Conservation (phyloP, 176 grass and related monocot species). For the Triticum turgidum region DNA sequence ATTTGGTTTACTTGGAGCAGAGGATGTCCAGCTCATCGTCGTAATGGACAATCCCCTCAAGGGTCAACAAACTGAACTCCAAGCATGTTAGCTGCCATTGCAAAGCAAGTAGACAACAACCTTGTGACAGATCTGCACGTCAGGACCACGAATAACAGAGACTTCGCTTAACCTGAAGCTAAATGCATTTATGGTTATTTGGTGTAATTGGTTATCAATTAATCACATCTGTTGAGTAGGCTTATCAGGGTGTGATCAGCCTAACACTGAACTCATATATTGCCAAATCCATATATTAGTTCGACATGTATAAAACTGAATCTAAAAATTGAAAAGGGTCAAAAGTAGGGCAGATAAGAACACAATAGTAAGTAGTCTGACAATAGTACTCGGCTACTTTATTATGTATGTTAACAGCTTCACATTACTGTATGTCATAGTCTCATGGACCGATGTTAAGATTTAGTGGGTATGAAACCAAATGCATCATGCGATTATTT, state of each 20-base stretch:
- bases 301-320: neutral
- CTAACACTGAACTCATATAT: neutral
- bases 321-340: neutral
- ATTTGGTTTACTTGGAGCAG: neutral
- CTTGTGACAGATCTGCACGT: neutral
- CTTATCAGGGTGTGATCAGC: neutral
- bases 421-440: neutral
- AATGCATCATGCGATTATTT: neutral
- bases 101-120: conserved; percentile 25
- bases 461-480: too few relatives aligned
- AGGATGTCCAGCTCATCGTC: conserved; percentile 6
- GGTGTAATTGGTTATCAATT: neutral
- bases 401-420: neutral
- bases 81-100: conserved; percentile 17
- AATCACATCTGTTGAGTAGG: neutral
- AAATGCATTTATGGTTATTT: neutral
- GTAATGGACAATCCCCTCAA: neutral
- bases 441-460: neutral
- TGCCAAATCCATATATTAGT: too few relatives aligned
- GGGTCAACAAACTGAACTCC: conserved; percentile 29
- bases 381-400: neutral
- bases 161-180: neutral
- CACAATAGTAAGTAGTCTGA: too few relatives aligned
- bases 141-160: neutral
- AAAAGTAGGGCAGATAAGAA: neutral